These are phyloP conservation scores for Fraxinus paxiana DNA, from an alignment of 305 asterid genomes.

Conservation along the genomic window DNA sequence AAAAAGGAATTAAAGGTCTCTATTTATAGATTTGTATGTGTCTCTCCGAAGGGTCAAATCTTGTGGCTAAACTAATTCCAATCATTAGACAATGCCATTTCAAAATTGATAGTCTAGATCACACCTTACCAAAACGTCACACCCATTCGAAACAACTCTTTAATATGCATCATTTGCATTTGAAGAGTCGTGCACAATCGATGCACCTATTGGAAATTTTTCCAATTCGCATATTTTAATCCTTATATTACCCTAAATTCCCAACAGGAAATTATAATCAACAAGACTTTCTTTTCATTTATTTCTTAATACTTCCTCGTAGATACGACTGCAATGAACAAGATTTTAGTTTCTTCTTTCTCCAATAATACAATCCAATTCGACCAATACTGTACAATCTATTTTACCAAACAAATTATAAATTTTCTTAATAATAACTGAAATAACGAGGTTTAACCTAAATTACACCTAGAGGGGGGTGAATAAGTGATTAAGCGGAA, in stretches of 20 bases:
- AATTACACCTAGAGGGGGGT: no score
- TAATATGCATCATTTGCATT: background rate
- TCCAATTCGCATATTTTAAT: no score
- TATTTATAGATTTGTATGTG: background rate
- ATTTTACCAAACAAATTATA: background rate
- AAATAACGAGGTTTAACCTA: no score
- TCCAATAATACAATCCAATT: background rate
- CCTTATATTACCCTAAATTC: no score
- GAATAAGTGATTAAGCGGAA: no score
- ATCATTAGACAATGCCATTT: background rate
- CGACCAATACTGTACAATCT: background rate
- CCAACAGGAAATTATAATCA: background rate
- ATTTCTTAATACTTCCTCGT: background rate
- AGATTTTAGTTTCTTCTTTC: background rate
- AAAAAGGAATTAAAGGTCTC: background rate
- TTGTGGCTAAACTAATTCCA: background rate
- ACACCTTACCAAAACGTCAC: background rate
- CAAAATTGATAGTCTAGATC: background rate
- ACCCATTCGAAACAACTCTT: background rate
- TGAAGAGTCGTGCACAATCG: background rate
- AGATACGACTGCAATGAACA: background rate
- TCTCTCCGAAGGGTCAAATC: background rate
- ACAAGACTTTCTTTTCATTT: background rate
- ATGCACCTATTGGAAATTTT: no score
- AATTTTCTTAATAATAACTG: background rate